Conservation (phyloP, 257 asterid genomes). For the Parsonsia alboflavescens region DNA sequence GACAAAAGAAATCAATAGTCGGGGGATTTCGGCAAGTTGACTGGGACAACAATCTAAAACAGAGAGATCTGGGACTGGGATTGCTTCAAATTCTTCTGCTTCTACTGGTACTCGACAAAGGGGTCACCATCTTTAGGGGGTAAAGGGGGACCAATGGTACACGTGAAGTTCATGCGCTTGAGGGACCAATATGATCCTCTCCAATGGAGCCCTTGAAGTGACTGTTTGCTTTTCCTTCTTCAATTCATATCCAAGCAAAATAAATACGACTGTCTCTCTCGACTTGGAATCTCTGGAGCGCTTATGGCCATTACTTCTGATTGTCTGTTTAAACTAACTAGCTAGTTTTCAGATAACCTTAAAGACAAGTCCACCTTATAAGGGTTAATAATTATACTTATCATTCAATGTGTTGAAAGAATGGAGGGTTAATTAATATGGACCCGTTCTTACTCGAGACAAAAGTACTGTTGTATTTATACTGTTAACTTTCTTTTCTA, state of each 20-base stretch:
- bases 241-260: not conserved
- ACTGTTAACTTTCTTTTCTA: too few species aligned
- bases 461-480: too few species aligned
- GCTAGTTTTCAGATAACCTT: too few species aligned
- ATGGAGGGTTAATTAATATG: too few species aligned
- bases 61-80: not conserved
- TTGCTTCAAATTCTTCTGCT: not conserved
- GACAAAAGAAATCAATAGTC: not conserved
- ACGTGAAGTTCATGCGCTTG: slow-evolving; percentile 9
- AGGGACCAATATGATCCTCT: slow-evolving; percentile 1
- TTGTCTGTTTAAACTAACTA: too few species aligned
- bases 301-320: too few species aligned
- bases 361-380: too few species aligned
- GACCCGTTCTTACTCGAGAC: too few species aligned
- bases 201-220: not conserved
- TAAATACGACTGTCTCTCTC: not conserved
- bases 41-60: not conserved
- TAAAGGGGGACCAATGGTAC: not conserved
- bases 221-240: not conserved
- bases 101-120: not conserved
- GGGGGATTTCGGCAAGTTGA: not conserved
- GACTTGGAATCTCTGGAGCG: not conserved
- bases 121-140: not conserved
- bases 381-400: too few species aligned
- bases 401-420: too few species aligned